Conservation (phyloP, 2,329 filamentous ascomycete species). For the Falciphora oryzae region DNA sequence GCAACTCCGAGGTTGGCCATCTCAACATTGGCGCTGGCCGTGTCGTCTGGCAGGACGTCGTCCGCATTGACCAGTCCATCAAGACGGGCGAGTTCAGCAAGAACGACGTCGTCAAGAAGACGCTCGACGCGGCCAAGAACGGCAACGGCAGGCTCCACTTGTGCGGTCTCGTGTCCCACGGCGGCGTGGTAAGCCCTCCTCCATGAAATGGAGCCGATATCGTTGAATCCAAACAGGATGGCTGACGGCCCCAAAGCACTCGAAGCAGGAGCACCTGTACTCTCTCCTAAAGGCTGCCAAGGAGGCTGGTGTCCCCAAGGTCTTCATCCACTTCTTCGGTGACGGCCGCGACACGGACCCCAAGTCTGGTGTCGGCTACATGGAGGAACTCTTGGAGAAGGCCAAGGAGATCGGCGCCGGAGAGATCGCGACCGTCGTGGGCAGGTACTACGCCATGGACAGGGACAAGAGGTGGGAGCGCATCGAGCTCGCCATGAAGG, state of each 20-base stretch:
- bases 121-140: constrained; percentile 73
- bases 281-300: constrained; percentile 86
- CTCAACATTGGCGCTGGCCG: constrained; percentile 96
- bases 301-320: constrained; percentile 77
- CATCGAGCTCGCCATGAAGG: constrained; percentile 84
- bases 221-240: neutral
- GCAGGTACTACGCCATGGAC: constrained; percentile 98
- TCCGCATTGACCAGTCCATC: constrained; percentile 90
- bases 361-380: constrained; percentile 82
- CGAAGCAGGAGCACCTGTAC: constrained; percentile 91
- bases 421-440: constrained; percentile 87
- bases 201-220: neutral
- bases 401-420: constrained; percentile 80
- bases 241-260: constrained; percentile 51
- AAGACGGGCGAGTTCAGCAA: constrained; percentile 76
- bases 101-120: constrained; percentile 69
- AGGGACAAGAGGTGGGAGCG: constrained; percentile 99
- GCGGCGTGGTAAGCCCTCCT: constrained; percentile 62
- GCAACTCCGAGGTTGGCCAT: constrained; percentile 97
- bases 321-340: constrained; percentile 98
- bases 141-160: constrained; percentile 91
- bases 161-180: constrained; percentile 86
- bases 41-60: constrained; percentile 97
- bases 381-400: constrained; percentile 78
- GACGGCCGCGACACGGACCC: constrained; percentile 97